Evolutionary conservation across 1,284 basidiomycete species (phyloP).

Genomic region (Agaricales sp.): DNA sequence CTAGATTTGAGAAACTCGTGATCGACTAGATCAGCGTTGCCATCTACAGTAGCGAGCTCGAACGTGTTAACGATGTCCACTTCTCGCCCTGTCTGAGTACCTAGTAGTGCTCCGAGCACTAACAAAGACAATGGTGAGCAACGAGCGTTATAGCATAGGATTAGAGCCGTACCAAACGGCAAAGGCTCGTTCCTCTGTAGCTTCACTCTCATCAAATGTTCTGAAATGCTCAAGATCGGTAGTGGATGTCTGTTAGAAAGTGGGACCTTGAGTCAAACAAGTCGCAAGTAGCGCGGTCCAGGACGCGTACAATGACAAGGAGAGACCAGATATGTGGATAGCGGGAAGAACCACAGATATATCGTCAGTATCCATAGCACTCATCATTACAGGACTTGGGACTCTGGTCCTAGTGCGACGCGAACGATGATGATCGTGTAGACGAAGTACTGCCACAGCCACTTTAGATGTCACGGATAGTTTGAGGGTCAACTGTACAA

Average conservation of each 20-base stretch:
- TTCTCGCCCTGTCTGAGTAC: slow-evolving; percentile 87
- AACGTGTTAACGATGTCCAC: slow-evolving; percentile 96
- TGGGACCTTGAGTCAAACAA: slow-evolving; percentile 3
- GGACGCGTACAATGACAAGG: slow-evolving; percentile 55
- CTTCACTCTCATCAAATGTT: slow-evolving; percentile 82
- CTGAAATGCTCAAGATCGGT: slow-evolving; percentile 93
- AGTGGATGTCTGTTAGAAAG: slow-evolving; percentile 70
- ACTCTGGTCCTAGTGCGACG: neutral
- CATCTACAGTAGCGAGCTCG: slow-evolving; percentile 65
- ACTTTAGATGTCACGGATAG: no score
- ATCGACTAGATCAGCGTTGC: slow-evolving; percentile 55
- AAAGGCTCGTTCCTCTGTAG: slow-evolving; percentile 54
- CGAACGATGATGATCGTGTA: no score
- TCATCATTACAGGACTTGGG: slow-evolving; percentile 29
- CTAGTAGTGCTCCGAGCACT: slow-evolving; percentile 93
- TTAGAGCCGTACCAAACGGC: slow-evolving; percentile 49
- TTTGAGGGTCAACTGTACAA: no score
- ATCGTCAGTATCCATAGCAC: slow-evolving; percentile 70
- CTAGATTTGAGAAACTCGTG: slow-evolving; percentile 75
- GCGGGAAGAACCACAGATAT: slow-evolving; percentile 61
- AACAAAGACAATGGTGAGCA: slow-evolving; percentile 4
- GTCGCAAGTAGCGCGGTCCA: neutral
- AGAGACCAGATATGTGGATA: slow-evolving; percentile 56
- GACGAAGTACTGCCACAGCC: no score
- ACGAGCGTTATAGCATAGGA: neutral